Evolutionary conservation across 257 asterid genomes (phyloP), one percentile per base, ranked within the genome.

Genomic region (Avicennia marina): DNA sequence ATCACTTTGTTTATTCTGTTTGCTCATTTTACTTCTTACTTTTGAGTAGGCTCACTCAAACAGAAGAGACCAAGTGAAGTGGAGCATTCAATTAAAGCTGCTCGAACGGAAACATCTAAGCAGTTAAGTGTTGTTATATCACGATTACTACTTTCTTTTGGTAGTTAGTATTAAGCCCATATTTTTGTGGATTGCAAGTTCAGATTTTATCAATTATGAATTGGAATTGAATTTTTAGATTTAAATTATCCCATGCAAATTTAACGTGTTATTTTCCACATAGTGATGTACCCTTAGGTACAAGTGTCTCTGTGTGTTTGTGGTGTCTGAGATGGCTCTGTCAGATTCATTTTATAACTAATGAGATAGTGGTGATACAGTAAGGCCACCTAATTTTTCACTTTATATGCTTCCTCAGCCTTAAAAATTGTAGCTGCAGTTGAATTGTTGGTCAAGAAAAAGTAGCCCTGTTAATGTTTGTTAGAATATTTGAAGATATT

Each of bases 41-140:
- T 18, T 21, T 12, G 24, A 16, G 33, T 68, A 93, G 97, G 89
- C 54, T 82, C 97, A 52, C 80, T 93, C 71, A 93, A 93, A 64
- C 96, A 88, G 65, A 89, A 81, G 87, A 82, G 95, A 65, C 85
- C 97, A 63, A 74, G 58, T 67, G 97, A 89, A 63, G 74, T 58
- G 66, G 96, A 84, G 70, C 78, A 65, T 51, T 77, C 95, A 2
- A 75, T 63, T 53, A 93, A 93, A 72, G 86, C 75, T 20, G 78
- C 84, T 40, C 86, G 97, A 70, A 75, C 70, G 27, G 97, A 93
- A 60, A 56, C 81, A 60, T 78, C 78, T 45, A 84, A 76, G 78
- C 99, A 86, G 97, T 89, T 81, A 74, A 84, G 97, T 61, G 1
- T 33, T 42, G 22, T 32, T 63, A 52, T 42, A 24, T 44, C 64